Percentiles rank a stretch among this genome's conserved stretches.
These are phyloP conservation scores for Plasmodium gonderi DNA, from an alignment of 169 alveolate genomes.

Conservation along the genomic window DNA sequence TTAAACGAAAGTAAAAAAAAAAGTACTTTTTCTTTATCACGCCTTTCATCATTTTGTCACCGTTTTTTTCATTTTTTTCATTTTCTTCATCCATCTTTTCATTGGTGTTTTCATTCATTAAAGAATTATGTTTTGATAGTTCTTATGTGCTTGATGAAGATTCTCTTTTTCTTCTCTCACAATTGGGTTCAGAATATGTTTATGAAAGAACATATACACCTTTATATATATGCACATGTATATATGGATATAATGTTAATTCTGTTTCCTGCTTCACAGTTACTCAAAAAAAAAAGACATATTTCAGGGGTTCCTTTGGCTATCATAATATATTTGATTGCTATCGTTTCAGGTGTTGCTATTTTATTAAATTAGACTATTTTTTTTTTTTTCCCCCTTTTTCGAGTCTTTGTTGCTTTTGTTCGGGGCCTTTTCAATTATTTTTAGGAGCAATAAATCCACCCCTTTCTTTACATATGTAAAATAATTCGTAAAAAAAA, in stretches of 20 bases:
- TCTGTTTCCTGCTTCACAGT: neutral
- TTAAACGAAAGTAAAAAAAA: neutral
- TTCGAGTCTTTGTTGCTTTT: neutral
- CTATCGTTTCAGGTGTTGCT: neutral
- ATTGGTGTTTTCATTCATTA: constrained; percentile 33
- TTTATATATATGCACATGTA: neutral
- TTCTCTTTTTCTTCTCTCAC: neutral
- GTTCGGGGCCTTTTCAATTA: neutral
- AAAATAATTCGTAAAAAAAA: neutral
- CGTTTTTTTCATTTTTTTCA: constrained; percentile 27
- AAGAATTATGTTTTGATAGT: neutral
- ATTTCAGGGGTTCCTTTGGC: neutral
- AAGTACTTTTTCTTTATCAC: constrained; percentile 43
- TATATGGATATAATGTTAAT: neutral
- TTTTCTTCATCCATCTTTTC: constrained; percentile 54
- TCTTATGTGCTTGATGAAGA: neutral
- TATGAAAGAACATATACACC: neutral
- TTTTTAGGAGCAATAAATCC: neutral
- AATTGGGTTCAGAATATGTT: neutral
- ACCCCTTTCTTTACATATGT: neutral
- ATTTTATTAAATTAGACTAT: neutral
- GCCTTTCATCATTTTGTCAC: neutral
- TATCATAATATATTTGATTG: neutral
- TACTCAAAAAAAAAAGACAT: neutral
- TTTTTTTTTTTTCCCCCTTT: neutral